Base-by-base conservation (phyloP, 164 flowering plant genomes). In the Tetrastigma voinierianum region DNA sequence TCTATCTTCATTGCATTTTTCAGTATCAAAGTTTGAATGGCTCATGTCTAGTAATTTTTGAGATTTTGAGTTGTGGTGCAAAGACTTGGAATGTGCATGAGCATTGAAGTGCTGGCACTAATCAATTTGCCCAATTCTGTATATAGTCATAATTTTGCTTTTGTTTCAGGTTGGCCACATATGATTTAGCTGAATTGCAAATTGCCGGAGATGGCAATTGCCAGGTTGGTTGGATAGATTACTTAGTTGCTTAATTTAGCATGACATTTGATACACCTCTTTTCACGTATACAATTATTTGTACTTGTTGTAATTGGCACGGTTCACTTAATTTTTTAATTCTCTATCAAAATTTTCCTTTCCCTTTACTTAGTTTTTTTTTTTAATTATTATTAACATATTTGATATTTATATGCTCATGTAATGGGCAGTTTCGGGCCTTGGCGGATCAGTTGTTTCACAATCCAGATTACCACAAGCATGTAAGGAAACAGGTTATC, bases 191-290 rank as follows among this genome's bases (percentile, higher is more conserved):
- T 62, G 98, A 93, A 75, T 68, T 90, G 69, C 96, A 84, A 67
- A 91, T 93, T 20, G 92, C 86, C 72, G 98, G 98, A 59, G 98
- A 93, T 77, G 98, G 98, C 18, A 93, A 93, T 75, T 93, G 98
- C 74, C 98, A 90, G 98, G 98, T 93, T 58, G 54, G 14, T 25
- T 9, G 2, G 1, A 45, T 54, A 18, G 20, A 43, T 21, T 13
- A 58, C 3, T 43, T 13, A 58, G 9, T 43, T 56, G 11, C 12
- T 53, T 52, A 9, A 12, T 15, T 4, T 18, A 10, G 18, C 15
- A 52, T 51, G 58, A 15, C 54, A 15, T 10, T 20, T 46, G 40
- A 5, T 43, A 18, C 49, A 9, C 46, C 14, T 24, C 15, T 53
- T 52, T 25, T 7, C 53, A 65, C 43, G 51, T 14, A 13, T 5